A percentile compares a stretch with the other conserved stretches of the same genome.
These are phyloP conservation scores for Tubosaeta brunneosetosa DNA, from an alignment of 768 basidiomycete species.

Conservation along the genomic window DNA sequence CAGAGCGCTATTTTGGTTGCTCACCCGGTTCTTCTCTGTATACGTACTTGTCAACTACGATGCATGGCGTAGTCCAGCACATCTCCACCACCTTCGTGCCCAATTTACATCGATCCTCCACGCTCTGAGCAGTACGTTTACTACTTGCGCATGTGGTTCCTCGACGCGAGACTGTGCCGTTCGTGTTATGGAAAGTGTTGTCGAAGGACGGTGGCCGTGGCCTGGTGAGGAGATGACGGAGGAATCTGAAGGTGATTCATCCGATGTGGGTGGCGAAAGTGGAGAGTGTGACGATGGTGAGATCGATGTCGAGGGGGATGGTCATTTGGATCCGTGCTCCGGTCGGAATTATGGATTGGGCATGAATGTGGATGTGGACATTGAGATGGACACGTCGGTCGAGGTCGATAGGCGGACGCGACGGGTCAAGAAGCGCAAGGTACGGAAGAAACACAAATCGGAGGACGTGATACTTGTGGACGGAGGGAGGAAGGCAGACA, in stretches of 20 bases:
- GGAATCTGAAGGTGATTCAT: slow-evolving; percentile 19
- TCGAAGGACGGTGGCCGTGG: slow-evolving; percentile 38
- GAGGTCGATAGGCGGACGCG: slow-evolving; percentile 4
- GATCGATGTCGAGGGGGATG: slow-evolving; percentile 26
- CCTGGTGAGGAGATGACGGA: slow-evolving; percentile 25
- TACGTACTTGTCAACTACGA: neutral
- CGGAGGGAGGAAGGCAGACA: neutral
- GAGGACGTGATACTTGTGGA: slow-evolving; percentile 29
- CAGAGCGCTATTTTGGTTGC: neutral
- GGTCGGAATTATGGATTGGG: slow-evolving; percentile 17
- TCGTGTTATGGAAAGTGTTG: slow-evolving; percentile 60
- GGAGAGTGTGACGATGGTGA: slow-evolving; percentile 19
- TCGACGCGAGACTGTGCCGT: slow-evolving; percentile 59
- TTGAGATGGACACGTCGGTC: slow-evolving; percentile 14
- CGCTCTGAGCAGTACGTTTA: slow-evolving; percentile 63
- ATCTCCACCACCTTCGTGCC: slow-evolving; percentile 49
- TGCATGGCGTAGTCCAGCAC: slow-evolving; percentile 36
- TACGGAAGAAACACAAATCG: slow-evolving; percentile 13
- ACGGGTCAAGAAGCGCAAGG: slow-evolving; percentile 19
- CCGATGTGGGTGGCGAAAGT: slow-evolving; percentile 9
- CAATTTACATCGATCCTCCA: slow-evolving; percentile 71
- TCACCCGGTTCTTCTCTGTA: neutral
- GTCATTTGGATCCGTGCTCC: neutral
- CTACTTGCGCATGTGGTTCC: slow-evolving; percentile 70
- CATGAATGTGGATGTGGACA: slow-evolving; percentile 23